Evolutionary conservation across 2,329 filamentous ascomycete species (phyloP), one percentile per base, ranked within the genome.

Genomic region (Rhynchosporium agropyri): DNA sequence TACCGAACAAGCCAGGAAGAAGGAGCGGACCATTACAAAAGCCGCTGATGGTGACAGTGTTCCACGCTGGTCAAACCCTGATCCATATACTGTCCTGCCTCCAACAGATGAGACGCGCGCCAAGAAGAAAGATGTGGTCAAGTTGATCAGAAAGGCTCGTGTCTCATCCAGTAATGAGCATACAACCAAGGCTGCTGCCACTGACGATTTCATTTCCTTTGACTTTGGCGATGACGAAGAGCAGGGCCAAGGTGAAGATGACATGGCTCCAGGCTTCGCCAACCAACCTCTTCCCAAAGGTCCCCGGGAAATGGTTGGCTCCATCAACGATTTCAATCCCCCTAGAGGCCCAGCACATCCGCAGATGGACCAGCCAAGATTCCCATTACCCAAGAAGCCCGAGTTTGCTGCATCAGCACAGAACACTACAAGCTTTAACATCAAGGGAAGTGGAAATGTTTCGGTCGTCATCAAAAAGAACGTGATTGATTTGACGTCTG

Each of bases 11-110:
- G 79, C 79, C 12, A 76, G 75, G 3, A 73, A 71, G 55, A 83
- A 83, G 70, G 73, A 73, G 2, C 78, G 79, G 9, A 74, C 71
- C 9, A 69, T 68, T 2, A 66, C 71, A 15, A 74, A 74, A 8
- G 73, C 77, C n/a, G 72, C 76, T 28, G 79, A 77, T 65, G 73
- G 80, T 60, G 77, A 79, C 13, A 69, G 71, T 59, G 76, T 74
- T 4, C 92, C 92, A 3, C 92, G 90, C 75, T 98, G 94, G 94
- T 97, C 92, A 4, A 98, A 98, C 70, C 93, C 94, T 3, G 94
- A 98, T 74, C 92, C 93, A 0, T 97, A 98, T 76, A 96, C 91
- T 5, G 90, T 86, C 2, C 80, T 97, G 9, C 94, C 94, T 8
- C 92, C 92, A 6, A 85, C 88, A 0, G 89, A 93, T 67, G 89